Evolutionary conservation across 352 stramenopile genomes (phyloP).

Genomic region (Phytophthora constricta): DNA sequence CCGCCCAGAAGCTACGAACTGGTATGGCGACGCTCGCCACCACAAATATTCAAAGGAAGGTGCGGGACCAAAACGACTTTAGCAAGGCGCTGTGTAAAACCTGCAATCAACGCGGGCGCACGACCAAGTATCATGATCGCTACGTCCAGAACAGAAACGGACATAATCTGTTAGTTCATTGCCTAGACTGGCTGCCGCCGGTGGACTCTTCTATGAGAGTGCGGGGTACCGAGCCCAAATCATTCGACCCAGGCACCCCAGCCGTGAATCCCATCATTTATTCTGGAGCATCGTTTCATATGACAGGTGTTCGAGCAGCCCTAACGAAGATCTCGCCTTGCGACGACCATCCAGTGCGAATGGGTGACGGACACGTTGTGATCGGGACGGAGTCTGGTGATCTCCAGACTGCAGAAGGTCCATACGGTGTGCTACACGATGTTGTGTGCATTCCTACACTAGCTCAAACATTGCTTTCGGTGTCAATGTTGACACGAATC

Average conservation of each 20-base stretch:
- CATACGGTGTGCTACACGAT: not conserved
- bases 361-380: constrained; percentile 1
- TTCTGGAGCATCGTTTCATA: constrained; percentile 8
- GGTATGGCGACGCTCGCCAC: not conserved
- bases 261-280: not conserved
- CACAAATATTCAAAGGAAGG: not conserved
- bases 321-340: not conserved
- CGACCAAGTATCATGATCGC: constrained; percentile 15
- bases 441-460: not conserved
- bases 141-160: not conserved
- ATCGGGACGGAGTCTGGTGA: not conserved
- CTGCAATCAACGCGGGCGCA: not conserved
- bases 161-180: not conserved
- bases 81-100: not conserved
- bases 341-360: not conserved
- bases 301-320: not conserved
- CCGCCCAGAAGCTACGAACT: not conserved
- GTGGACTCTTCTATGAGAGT: constrained; percentile 6
- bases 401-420: not conserved
- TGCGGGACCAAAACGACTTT: constrained; percentile 2
- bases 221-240: constrained; percentile 12
- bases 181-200: not conserved
- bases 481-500: not conserved
- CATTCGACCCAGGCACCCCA: not conserved
- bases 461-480: constrained; percentile 1